Conservation (phyloP, 1,284 basidiomycete species). For the Ustilago xerochloae region DNA sequence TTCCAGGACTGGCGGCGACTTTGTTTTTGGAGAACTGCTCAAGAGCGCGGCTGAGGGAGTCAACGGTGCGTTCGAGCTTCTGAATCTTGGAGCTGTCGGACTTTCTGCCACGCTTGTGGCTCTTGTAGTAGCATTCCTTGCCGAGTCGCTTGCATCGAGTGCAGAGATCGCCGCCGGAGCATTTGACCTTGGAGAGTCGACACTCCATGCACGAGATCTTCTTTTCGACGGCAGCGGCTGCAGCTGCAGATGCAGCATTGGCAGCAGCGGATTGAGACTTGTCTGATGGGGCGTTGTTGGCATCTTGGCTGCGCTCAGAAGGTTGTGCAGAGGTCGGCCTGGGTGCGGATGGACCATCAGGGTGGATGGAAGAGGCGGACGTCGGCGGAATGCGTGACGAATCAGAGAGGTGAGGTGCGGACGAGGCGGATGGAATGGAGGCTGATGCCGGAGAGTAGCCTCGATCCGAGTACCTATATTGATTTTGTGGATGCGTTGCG, state of each 20-base stretch:
- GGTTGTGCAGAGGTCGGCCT: constrained; percentile 4
- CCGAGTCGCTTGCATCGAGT: constrained; percentile 42
- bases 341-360: background rate
- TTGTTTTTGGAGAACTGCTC: constrained; percentile 43
- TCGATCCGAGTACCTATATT: constrained; percentile 28
- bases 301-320: constrained; percentile 3
- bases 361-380: constrained; percentile 3
- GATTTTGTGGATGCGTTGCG: constrained; percentile 17
- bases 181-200: constrained; percentile 50
- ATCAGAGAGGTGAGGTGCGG: constrained; percentile 6
- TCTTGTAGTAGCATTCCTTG: constrained; percentile 46
- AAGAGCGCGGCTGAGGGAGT: constrained; percentile 44
- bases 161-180: constrained; percentile 44
- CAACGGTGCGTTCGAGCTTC: constrained; percentile 47
- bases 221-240: constrained; percentile 28
- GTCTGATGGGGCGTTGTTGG: background rate
- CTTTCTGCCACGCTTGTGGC: constrained; percentile 53
- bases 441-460: constrained; percentile 25
- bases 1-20: constrained; percentile 7
- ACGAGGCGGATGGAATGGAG: constrained; percentile 11
- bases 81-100: constrained; percentile 55
- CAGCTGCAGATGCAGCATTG: constrained; percentile 2
- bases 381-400: constrained; percentile 5
- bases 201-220: constrained; percentile 56
- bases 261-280: background rate